A percentile compares a stretch with the other conserved stretches of the same genome.
Evolutionary conservation across 345 rosid species (phyloP).

Genomic region (Hypericum perforatum): DNA sequence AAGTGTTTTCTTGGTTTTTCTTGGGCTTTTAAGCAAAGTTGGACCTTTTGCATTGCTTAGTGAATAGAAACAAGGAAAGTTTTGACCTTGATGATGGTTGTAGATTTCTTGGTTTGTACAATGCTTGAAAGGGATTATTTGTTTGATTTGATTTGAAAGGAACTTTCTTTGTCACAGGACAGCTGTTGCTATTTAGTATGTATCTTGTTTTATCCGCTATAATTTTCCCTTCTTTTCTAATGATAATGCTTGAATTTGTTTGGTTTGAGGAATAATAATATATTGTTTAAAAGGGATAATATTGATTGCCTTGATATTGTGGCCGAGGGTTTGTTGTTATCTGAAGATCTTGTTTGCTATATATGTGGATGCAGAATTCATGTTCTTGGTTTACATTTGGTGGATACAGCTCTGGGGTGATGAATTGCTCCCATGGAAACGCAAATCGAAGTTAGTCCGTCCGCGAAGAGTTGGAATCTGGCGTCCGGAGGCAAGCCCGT

Average conservation of each 20-base stretch:
- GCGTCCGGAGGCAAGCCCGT: slow-evolving; percentile 22
- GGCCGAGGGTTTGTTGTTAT: slow-evolving; percentile 6
- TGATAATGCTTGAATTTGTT: slow-evolving; percentile 6
- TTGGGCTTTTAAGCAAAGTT: too few relatives aligned
- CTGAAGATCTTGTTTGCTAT: slow-evolving; percentile 14
- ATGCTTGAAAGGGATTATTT: slow-evolving; percentile 12
- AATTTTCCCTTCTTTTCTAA: slow-evolving; percentile 21
- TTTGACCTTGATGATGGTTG: slow-evolving; percentile 5
- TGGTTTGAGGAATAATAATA: background rate
- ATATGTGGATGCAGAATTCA: slow-evolving; percentile 7
- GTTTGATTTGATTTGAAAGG: slow-evolving; percentile 16
- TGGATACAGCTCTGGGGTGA: slow-evolving; percentile 24
- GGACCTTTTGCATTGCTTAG: slow-evolving; percentile 5
- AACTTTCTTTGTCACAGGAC: slow-evolving; percentile 15
- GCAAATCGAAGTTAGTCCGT: slow-evolving; percentile 29
- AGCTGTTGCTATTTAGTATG: background rate
- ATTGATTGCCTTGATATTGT: background rate
- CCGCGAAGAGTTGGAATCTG: slow-evolving; percentile 33
- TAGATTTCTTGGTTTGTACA: background rate
- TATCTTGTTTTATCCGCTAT: slow-evolving; percentile 22
- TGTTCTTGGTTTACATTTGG: slow-evolving; percentile 20
- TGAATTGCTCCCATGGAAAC: slow-evolving; percentile 50
- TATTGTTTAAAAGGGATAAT: slow-evolving; percentile 9
- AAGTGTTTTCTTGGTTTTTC: too few relatives aligned
- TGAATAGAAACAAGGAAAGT: slow-evolving; percentile 13